Base-by-base conservation (phyloP, 1,284 basidiomycete genomes). In the Thecaphora thlaspeos region DNA sequence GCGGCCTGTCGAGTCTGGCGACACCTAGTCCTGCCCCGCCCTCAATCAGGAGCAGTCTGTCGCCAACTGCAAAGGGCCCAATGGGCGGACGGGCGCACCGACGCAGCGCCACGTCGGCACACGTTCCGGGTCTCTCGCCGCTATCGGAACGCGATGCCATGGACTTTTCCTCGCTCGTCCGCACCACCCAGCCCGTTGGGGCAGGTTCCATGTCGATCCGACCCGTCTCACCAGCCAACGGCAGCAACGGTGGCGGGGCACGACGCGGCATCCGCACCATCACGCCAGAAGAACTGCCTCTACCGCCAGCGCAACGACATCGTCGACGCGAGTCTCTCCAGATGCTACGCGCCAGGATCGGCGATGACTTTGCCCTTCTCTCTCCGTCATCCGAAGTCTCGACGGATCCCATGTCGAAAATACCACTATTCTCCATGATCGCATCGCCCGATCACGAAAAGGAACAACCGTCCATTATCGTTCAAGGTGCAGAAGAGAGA, bases 311-410 rank as follows among this genome's bases (percentile, higher is more conserved):
- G 10, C 63, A 66, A 23, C 36, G 63, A 2, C 63, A 66, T n/a
- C 46, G 63, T 3, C 40, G 63, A 5, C 24, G 55, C 1, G 49
- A 66, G 45, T 41, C 36, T 4, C 47, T 66, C 1, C 63, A 66
- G 30, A 66, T 66, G 63, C 53, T 66, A 5, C 51, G 59, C 0
- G 63, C 63, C 2, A 46, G 63, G 14, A 61, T 66, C 48, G 24
- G 38, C 10, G 52, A 54, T 3, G 19, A 21, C 12, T 17, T 42
- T 2, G 34, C 40, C 8, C 11, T 24, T 38, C 7, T 24, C 30
- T 7, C 46, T n/a, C 18, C 22, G 15, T 41, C 15, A 4, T 39
- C n/a, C n/a, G n/a, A n/a, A n/a, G n/a, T 10, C 32, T 34, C 32
- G 12, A 4, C 32, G 10, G 9, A 8, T 11, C 17, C 32, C 10